Conservation (phyloP, 805 yeast genomes). For the Jamesozyma jinghongensis region DNA sequence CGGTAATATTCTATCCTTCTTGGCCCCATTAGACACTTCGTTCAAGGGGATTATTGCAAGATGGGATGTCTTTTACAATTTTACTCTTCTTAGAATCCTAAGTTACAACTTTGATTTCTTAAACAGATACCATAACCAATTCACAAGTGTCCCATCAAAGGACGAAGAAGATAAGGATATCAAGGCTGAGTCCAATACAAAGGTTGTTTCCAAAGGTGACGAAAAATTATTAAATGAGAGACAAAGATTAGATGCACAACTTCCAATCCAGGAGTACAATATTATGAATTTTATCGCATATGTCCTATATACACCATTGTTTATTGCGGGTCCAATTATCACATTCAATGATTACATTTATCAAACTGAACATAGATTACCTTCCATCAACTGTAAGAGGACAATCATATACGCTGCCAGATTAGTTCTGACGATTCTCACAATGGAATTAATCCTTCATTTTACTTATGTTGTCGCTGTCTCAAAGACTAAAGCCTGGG, state of each 20-base stretch:
- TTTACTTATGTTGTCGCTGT: constrained; percentile 90
- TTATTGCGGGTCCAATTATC: constrained; percentile 90
- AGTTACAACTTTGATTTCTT: constrained; percentile 76
- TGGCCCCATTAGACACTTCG: constrained; percentile 49
- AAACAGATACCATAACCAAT: constrained; percentile 34
- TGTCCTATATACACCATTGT: constrained; percentile 75
- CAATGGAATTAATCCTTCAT: constrained; percentile 86
- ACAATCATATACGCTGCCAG: constrained; percentile 56
- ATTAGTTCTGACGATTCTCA: constrained; percentile 60
- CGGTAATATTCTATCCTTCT: constrained; percentile 33
- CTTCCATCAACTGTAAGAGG: constrained; percentile 49
- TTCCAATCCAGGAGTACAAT: constrained; percentile 52
- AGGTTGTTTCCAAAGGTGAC: constrained; percentile 5
- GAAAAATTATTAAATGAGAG: constrained; percentile 41
- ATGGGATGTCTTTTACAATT: constrained; percentile 96
- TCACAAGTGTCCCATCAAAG: constrained; percentile 33
- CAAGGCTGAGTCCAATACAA: too few relatives aligned
- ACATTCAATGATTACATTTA: constrained; percentile 86
- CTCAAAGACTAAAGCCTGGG: constrained; percentile 83
- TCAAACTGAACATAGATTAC: constrained; percentile 53
- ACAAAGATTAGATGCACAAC: constrained; percentile 55
- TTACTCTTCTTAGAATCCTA: constrained; percentile 73
- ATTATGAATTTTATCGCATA: constrained; percentile 66
- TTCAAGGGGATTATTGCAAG: constrained; percentile 71
- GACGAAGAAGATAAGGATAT: not conserved